Evolutionary conservation across 2,329 filamentous ascomycete genomes (phyloP).

Genomic region (Plectosphaerella sp.): DNA sequence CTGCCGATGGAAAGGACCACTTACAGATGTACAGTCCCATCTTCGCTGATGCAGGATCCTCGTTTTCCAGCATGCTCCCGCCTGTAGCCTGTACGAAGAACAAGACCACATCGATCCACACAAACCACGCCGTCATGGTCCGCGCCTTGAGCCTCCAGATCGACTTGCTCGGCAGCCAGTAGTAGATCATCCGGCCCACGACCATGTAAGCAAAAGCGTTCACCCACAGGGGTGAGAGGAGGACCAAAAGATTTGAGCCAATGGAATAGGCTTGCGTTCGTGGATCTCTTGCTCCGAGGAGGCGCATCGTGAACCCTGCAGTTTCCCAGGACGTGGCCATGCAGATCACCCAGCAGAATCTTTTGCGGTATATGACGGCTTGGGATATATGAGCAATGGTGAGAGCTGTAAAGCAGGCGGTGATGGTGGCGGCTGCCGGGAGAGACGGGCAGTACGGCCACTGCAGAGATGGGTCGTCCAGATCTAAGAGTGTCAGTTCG

Average conservation of each 20-base stretch:
- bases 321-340: slow-evolving; percentile 28
- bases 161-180: slow-evolving; percentile 29
- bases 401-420: slow-evolving; percentile 18
- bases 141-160: slow-evolving; percentile 28
- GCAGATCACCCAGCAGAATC: slow-evolving; percentile 30
- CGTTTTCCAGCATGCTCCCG: slow-evolving; percentile 29
- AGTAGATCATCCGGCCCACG: slow-evolving; percentile 32
- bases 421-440: slow-evolving; percentile 20
- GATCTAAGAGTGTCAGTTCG: neutral
- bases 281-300: neutral
- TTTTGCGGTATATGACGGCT: slow-evolving; percentile 17
- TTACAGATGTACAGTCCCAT: slow-evolving; percentile 30
- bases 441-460: slow-evolving; percentile 27
- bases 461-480: neutral
- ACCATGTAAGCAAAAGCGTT: slow-evolving; percentile 42
- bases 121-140: slow-evolving; percentile 38
- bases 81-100: slow-evolving; percentile 40
- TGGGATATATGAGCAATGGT: slow-evolving; percentile 15
- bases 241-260: neutral
- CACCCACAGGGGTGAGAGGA: slow-evolving; percentile 21
- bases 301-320: neutral
- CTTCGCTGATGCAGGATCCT: slow-evolving; percentile 18
- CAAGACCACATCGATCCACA: slow-evolving; percentile 41
- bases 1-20: neutral
- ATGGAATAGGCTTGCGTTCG: neutral